A percentile compares a stretch with the other conserved stretches of the same genome.
Evolutionary conservation across 352 stramenopile genomes (phyloP).

Genomic region (Thalassiosira livingstoniorum): DNA sequence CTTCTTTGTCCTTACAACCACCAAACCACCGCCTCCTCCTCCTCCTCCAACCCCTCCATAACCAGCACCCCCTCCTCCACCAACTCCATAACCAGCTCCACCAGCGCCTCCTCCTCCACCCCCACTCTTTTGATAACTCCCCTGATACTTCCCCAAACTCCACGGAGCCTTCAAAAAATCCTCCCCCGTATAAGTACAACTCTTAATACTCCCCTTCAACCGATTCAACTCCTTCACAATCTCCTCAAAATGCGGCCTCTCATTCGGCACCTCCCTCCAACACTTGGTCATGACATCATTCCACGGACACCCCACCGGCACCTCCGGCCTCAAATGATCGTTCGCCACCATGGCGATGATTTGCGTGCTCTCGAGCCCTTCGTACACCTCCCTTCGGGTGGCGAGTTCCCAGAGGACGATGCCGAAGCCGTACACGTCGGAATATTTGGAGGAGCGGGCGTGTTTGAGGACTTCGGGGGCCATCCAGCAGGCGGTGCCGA

Average conservation of each 20-base stretch:
- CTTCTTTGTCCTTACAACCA: too few species aligned
- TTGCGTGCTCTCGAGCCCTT: slow-evolving; percentile 85
- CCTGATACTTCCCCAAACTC: slow-evolving; percentile 57
- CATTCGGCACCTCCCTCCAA: slow-evolving; percentile 84
- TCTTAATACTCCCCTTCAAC: slow-evolving; percentile 44
- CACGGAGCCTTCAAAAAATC: slow-evolving; percentile 40
- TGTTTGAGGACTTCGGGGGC: slow-evolving; percentile 89
- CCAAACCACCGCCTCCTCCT: too few species aligned
- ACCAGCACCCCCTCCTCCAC: too few species aligned
- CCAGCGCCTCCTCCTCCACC: neutral
- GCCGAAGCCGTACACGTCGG: slow-evolving; percentile 89
- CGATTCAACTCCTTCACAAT: slow-evolving; percentile 84
- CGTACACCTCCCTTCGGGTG: slow-evolving; percentile 88
- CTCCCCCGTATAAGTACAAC: slow-evolving; percentile 56
- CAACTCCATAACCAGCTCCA: too few species aligned
- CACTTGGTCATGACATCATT: slow-evolving; percentile 88
- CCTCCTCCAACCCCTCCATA: too few species aligned
- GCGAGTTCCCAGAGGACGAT: slow-evolving; percentile 89
- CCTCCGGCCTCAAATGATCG: slow-evolving; percentile 85
- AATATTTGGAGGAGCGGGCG: slow-evolving; percentile 84
- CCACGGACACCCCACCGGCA: slow-evolving; percentile 85
- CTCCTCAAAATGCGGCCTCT: slow-evolving; percentile 84
- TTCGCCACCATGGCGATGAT: slow-evolving; percentile 89
- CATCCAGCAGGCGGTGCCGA: slow-evolving; percentile 89
- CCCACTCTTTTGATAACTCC: slow-evolving; percentile 40